Base-by-base conservation (phyloP, 495 filamentous ascomycete species). In the Thozetella sp. region DNA sequence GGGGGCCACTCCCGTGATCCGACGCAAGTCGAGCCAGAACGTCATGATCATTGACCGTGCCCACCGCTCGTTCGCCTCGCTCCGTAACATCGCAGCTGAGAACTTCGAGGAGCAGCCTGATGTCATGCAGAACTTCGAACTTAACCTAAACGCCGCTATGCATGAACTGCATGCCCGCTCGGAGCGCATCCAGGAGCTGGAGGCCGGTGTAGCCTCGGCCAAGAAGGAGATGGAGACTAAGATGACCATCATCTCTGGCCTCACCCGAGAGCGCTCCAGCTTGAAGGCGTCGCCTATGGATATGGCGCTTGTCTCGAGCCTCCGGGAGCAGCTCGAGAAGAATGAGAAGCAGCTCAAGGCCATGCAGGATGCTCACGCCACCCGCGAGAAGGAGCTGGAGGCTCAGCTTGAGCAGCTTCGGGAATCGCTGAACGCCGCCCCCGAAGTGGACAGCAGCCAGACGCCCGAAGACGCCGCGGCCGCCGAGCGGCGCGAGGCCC, bases 191-290 rank as follows among this genome's bases (percentile, higher is more conserved):
- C 89, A 93, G 67, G 87, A 93, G 53, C 80, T 99, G 11, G 95
- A 99, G 69, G 86, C 86, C 4, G 96, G 97, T 66, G 86, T 97
- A 58, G 77, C 87, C 1, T 86, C 85, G 9, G 85, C 94, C 15
- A 96, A 90, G 78, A 95, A 90, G 72, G 96, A 97, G 70, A 96
- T 99, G 91, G 96, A 99, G 61, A 86, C 83, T 56, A 98, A 98
- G 82, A 90, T 90, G 75, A 89, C 89, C 22, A 93, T 99, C 66
- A 97, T 99, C 59, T 91, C 93, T 19, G 95, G 95, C 4, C 83
- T 99, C 30, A 96, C 96, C 19, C 86, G 93, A 43, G 95, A 99
- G 70, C 83, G 95, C 64, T 92, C 92, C 2, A 93, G 91, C 71
- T 85, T 97, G 75, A 92, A 93, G 69, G 86, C 86, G 2, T 90